Percentiles rank a stretch among this genome's conserved stretches.
Evolutionary conservation across 306 rosid genomes (phyloP).

Genomic region (Arachis stenosperma): DNA sequence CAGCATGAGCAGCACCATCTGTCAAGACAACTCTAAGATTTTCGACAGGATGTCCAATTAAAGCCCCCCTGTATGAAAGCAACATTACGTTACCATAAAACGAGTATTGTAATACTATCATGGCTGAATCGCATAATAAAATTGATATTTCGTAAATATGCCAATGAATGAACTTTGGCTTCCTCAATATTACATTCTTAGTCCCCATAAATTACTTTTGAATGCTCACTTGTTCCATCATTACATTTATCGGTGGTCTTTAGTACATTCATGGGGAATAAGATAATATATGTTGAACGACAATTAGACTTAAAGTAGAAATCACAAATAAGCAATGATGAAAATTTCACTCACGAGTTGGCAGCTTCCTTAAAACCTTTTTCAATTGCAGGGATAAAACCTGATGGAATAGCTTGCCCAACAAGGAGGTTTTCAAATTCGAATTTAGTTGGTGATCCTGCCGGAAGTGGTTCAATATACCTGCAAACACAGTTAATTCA

Average conservation of each 20-base stretch:
- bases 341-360: conserved; percentile 72
- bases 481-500: conserved; percentile 48
- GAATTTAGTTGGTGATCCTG: conserved; percentile 75
- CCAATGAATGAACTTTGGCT: no score
- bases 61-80: conserved; percentile 75
- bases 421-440: conserved; percentile 93
- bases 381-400: conserved; percentile 92
- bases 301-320: neutral
- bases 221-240: no score
- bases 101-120: conserved; percentile 8
- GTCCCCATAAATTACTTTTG: no score
- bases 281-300: neutral
- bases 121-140: neutral
- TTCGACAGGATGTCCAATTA: conserved; percentile 98
- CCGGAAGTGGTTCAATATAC: conserved; percentile 90
- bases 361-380: conserved; percentile 99
- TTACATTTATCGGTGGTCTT: no score
- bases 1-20: conserved; percentile 97
- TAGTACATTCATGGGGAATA: conserved; percentile 10
- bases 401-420: conserved; percentile 96
- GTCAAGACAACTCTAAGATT: conserved; percentile 76
- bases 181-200: no score
- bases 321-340: neutral
- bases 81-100: conserved; percentile 19
- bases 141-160: no score